Conservation (phyloP, 164 flowering plant genomes). For the Stephania cephalantha region DNA sequence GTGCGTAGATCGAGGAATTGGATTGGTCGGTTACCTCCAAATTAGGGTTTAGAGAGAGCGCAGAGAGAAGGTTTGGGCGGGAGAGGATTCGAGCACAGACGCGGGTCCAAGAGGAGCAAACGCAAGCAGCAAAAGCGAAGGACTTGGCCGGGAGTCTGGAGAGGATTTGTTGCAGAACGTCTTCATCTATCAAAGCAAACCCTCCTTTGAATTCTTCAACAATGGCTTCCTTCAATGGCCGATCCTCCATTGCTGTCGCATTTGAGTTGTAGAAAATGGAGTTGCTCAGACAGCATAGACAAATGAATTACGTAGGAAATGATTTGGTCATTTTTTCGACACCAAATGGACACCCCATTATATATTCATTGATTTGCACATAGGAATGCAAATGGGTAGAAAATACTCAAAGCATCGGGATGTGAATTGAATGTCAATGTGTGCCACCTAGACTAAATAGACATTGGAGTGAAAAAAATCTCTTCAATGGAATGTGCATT, state of each 20-base stretch:
- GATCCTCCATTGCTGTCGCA: slow-evolving; percentile 26
- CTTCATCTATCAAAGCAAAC: slow-evolving; percentile 29
- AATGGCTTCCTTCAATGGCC: slow-evolving; percentile 13
- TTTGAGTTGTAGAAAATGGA: too few species aligned
- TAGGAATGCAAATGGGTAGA: too few species aligned
- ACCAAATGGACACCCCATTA: too few species aligned
- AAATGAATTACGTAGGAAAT: too few species aligned
- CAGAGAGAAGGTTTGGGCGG: slow-evolving; percentile 58
- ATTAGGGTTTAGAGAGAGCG: slow-evolving; percentile 35
- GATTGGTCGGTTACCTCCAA: slow-evolving; percentile 21
- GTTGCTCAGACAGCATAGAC: too few species aligned
- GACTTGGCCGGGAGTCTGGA: slow-evolving; percentile 47
- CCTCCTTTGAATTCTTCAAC: background rate
- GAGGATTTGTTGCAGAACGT: slow-evolving; percentile 43
- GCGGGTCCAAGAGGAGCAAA: slow-evolving; percentile 44
- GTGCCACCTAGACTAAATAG: too few species aligned
- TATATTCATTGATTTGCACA: too few species aligned
- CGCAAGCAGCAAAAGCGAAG: slow-evolving; percentile 52
- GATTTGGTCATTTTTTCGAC: too few species aligned
- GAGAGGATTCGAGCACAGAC: slow-evolving; percentile 42
- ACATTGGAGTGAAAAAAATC: too few species aligned
- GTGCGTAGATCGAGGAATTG: background rate
- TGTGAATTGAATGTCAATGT: too few species aligned
- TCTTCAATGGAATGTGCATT: too few species aligned
- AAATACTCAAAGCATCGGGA: too few species aligned